Conservation (phyloP, 345 rosid genomes). For the Aethionema arabicum region DNA sequence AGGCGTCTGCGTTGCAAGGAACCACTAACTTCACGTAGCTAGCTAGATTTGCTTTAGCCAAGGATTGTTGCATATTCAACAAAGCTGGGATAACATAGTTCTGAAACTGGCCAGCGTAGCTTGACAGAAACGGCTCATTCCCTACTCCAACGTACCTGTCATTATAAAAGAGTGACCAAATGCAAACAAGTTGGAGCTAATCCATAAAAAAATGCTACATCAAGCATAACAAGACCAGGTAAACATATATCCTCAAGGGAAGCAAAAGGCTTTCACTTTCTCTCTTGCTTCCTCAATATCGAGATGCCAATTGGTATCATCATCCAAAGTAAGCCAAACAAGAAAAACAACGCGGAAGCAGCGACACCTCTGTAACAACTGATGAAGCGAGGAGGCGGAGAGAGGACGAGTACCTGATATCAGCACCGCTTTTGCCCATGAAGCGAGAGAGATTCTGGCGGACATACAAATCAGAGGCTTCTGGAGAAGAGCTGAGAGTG, state of each 20-base stretch:
- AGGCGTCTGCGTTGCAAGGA: conserved; percentile 98
- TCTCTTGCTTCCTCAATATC: not conserved
- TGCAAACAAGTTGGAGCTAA: not conserved
- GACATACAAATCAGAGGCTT: conserved; percentile 73
- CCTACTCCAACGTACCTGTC: conserved; percentile 90
- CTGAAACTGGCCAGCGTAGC: conserved; percentile 71
- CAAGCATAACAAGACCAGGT: not conserved
- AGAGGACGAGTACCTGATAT: conserved; percentile 56
- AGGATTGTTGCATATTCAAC: conserved; percentile 76
- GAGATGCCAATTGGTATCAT: not conserved
- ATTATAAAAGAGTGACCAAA: conserved; percentile 5
- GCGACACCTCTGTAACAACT: not conserved
- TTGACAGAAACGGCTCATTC: conserved; percentile 86
- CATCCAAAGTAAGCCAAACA: not conserved
- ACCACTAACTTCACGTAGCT: conserved; percentile 78
- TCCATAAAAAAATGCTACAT: not conserved
- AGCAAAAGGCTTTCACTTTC: conserved; percentile 1
- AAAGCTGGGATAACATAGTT: conserved; percentile 76
- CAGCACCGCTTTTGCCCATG: conserved; percentile 72
- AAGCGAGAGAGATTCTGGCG: conserved; percentile 75
- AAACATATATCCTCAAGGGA: not conserved
- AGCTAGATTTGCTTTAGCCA: conserved; percentile 80
- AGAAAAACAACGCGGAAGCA: not conserved
- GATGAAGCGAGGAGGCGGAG: not conserved
- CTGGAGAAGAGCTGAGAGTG: conserved; percentile 49